Percentiles rank a stretch among this genome's conserved stretches.
These are phyloP conservation scores for Monosporascus sp. DNA, from an alignment of 2,329 filamentous ascomycete genomes.

Conservation along the genomic window DNA sequence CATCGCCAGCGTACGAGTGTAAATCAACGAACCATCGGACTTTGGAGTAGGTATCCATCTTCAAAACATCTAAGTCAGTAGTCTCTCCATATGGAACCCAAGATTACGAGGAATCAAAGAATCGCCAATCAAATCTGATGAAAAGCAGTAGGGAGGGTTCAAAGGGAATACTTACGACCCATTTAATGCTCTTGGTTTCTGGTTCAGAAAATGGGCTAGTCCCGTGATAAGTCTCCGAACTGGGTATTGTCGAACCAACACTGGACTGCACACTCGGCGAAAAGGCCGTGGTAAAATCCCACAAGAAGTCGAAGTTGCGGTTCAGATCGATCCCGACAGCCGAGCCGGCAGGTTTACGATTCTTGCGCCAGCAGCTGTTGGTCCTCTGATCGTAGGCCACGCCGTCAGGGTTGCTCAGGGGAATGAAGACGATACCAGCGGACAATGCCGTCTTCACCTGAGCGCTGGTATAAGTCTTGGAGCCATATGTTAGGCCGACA, in stretches of 20 bases:
- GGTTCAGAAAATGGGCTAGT: constrained; percentile 48
- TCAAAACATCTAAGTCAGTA: no score
- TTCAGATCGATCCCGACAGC: constrained; percentile 48
- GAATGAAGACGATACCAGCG: constrained; percentile 48
- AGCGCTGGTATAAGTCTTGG: constrained; percentile 44
- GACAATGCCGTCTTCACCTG: constrained; percentile 48
- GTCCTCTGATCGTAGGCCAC: constrained; percentile 46
- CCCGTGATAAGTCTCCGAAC: constrained; percentile 46
- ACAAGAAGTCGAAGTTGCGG: constrained; percentile 54
- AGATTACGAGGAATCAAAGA: no score
- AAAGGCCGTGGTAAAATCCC: constrained; percentile 46
- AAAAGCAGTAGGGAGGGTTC: background rate
- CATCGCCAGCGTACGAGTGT: constrained; percentile 47
- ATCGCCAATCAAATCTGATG: background rate
- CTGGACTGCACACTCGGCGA: constrained; percentile 30
- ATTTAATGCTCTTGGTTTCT: constrained; percentile 51
- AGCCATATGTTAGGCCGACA: constrained; percentile 47
- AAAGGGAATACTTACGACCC: constrained; percentile 24
- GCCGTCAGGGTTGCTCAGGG: constrained; percentile 51
- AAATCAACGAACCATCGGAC: constrained; percentile 56
- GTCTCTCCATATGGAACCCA: no score
- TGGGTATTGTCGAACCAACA: constrained; percentile 38
- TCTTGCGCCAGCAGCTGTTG: constrained; percentile 51
- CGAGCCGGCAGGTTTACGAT: constrained; percentile 40
- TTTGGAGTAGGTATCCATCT: constrained; percentile 41